These are phyloP conservation scores for Phycomyces nitens DNA, from an alignment of 192 early-diverging fungal species.

Conservation along the genomic window DNA sequence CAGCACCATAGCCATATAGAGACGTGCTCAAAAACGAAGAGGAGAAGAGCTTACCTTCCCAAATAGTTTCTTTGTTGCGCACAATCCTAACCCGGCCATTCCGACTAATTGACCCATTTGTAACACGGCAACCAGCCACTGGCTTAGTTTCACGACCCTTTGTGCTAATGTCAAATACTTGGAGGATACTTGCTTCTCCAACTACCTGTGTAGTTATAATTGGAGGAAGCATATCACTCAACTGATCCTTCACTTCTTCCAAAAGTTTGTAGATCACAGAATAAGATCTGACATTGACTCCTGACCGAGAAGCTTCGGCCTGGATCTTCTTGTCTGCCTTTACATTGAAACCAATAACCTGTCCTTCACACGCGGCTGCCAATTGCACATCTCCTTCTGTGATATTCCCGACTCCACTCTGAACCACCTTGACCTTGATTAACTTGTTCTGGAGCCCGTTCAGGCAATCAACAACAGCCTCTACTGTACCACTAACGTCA, in stretches of 20 bases:
- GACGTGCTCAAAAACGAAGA: constrained; percentile 5
- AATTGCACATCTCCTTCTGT: constrained; percentile 83
- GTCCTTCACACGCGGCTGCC: constrained; percentile 57
- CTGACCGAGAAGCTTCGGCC: constrained; percentile 52
- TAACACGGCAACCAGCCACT: constrained; percentile 83
- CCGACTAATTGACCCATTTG: constrained; percentile 65
- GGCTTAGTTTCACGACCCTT: constrained; percentile 69
- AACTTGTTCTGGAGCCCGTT: constrained; percentile 75
- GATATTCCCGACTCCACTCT: constrained; percentile 80
- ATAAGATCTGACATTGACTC: constrained; percentile 67
- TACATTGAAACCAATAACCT: constrained; percentile 87
- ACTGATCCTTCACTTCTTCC: constrained; percentile 78
- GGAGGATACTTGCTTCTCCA: constrained; percentile 84
- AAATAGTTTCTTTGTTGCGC: constrained; percentile 63
- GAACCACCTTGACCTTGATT: constrained; percentile 68
- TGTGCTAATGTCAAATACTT: constrained; percentile 79
- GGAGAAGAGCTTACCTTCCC: constrained; percentile 55
- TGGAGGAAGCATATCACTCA: constrained; percentile 76
- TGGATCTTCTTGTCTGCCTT: constrained; percentile 74
- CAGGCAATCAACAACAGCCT: constrained; percentile 79
- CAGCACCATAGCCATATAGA: neutral
- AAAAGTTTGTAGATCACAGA: constrained; percentile 92
- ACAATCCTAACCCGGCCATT: constrained; percentile 63
- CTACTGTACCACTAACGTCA: constrained; percentile 92
- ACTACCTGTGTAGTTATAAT: constrained; percentile 70